phyloP scores from a whole-genome alignment of 2,329 filamentous ascomycete species.

The Colletotrichum lini region DNA sequence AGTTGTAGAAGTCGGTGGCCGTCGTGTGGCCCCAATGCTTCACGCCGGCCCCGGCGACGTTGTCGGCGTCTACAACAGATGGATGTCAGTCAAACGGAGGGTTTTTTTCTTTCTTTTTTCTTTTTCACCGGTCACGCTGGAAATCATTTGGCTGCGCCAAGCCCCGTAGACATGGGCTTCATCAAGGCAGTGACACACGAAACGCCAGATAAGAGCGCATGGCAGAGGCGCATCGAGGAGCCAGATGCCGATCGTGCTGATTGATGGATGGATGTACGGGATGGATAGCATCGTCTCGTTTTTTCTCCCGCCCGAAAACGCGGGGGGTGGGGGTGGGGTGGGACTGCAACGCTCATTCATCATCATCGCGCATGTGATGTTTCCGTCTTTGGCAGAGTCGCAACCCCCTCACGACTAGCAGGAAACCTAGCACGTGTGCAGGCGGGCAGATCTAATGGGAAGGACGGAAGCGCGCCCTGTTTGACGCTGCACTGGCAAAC shows the following conservation, averaged over 20 bases:
- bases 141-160: background rate
- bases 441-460: conserved; percentile 35
- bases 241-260: background rate
- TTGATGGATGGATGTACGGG: background rate
- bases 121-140: background rate
- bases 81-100: conserved; percentile 1
- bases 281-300: background rate
- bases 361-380: conserved; percentile 38
- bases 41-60: conserved; percentile 64
- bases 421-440: conserved; percentile 42
- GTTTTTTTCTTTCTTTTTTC: too few relatives aligned
- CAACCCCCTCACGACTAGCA: conserved; percentile 33
- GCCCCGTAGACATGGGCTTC: background rate
- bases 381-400: conserved; percentile 31
- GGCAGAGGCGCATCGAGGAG: background rate
- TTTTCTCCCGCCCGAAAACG: conserved; percentile 14
- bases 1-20: conserved; percentile 72
- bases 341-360: conserved; percentile 35
- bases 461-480: conserved; percentile 43
- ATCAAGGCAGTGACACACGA: conserved; percentile 1
- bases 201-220: conserved; percentile 5
- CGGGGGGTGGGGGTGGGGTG: conserved; percentile 22
- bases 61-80: conserved; percentile 44
- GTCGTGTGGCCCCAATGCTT: conserved; percentile 78
- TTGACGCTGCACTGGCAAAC: conserved; percentile 48